Base-by-base conservation (phyloP, 1,139 yeast genomes). In the Yamadazyma oceani region DNA sequence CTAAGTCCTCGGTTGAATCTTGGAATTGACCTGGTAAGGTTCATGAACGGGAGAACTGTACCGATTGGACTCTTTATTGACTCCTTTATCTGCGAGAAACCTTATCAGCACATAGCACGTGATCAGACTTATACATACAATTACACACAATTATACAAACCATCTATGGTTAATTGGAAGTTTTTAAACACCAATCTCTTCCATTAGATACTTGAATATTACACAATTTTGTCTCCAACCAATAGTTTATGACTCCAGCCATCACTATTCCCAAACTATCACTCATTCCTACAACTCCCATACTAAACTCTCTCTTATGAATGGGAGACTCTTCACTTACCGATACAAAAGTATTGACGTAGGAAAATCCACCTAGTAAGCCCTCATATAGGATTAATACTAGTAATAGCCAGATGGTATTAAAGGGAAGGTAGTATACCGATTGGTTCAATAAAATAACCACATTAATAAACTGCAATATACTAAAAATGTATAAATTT, bases 241-340 rank as follows among this genome's bases (percentile, higher is more conserved):
- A 74, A 65, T 85, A 68, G 31, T 88, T 89, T 4, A 87, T 57
- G 11, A 80, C 54, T 0, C 96, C 97, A 2, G 97, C 95, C 1
- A 85, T 32, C 4, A 88, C 85, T 22, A 90, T 80, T 0, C 97
- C 97, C 16, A 85, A 79, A 11, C 95, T 84, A 57, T 92, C 97
- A 45, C 96, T 87, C 42, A 90, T 79, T 0, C 96, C 89, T 0
- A 89, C 96, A n/a, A 95, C 79, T 1, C 97, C 97, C 77, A 92
- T 76, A 5, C 94, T 82, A 55, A 90, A 89, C 55, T 92, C 97
- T 37, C 96, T 69, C 41, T 80, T 77, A 1, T 63, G 50, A 12
- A 64, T 56, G 0, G 77, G 64, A 0, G 80, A 72, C 2, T 77
- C 70, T 45, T 88, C 95, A 33, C 85, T 73, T 0, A 89, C 92